Percentiles rank a stretch among this genome's conserved stretches.
Conservation (phyloP, 1,284 basidiomycete species). For the Omphalotus olearius region DNA sequence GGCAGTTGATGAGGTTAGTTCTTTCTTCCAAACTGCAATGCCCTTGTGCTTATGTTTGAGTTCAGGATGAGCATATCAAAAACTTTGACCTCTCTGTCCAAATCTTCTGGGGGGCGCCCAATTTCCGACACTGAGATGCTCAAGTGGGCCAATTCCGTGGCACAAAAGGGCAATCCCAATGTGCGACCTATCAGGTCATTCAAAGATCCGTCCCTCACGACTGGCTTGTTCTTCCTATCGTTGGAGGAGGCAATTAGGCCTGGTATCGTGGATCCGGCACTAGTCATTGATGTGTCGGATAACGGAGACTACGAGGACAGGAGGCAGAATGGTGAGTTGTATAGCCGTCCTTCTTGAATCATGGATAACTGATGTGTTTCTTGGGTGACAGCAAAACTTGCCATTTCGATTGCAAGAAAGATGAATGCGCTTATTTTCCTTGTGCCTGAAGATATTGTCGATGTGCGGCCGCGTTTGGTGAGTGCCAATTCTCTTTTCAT, state of each 20-base stretch:
- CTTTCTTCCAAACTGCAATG: conserved; percentile 3
- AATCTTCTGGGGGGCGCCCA: conserved; percentile 69
- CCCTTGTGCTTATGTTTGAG: neutral
- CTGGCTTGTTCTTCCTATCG: conserved; percentile 92
- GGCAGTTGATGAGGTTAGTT: conserved; percentile 92
- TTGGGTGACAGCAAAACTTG: conserved; percentile 73
- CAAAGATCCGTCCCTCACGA: conserved; percentile 90
- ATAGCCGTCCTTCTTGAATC: too few relatives aligned
- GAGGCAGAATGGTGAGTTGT: conserved; percentile 81
- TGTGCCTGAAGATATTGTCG: conserved; percentile 95
- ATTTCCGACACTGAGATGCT: conserved; percentile 94
- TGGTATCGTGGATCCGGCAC: conserved; percentile 90
- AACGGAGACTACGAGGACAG: conserved; percentile 84
- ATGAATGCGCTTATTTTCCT: conserved; percentile 96
- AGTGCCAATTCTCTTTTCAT: conserved; percentile 22
- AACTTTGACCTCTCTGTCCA: conserved; percentile 79
- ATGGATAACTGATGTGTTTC: neutral
- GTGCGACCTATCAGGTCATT: conserved; percentile 83
- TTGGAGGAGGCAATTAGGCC: conserved; percentile 88
- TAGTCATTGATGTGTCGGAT: conserved; percentile 68
- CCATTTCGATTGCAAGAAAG: conserved; percentile 97
- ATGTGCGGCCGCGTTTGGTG: conserved; percentile 81
- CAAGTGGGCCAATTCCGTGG: conserved; percentile 92
- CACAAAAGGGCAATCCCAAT: conserved; percentile 66
- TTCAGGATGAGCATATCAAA: conserved; percentile 84